These are phyloP conservation scores for Pulveroboletus sp. DNA, from an alignment of 768 basidiomycete genomes.

Conservation along the genomic window DNA sequence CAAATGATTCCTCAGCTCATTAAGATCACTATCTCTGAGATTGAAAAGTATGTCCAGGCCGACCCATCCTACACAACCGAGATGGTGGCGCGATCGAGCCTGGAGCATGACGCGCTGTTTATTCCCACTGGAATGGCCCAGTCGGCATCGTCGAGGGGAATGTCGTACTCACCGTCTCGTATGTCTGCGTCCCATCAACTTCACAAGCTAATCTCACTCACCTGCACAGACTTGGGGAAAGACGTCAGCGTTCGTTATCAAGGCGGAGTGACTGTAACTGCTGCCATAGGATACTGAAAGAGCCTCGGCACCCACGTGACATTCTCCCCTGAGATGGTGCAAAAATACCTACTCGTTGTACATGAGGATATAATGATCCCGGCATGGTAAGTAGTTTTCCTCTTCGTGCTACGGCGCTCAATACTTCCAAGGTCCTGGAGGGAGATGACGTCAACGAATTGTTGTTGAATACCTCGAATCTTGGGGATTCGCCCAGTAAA, in stretches of 20 bases:
- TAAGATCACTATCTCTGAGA: neutral
- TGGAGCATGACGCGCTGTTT: neutral
- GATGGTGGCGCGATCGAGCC: neutral
- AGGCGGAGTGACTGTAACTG: neutral
- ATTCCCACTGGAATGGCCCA: neutral
- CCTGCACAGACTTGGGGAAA: neutral
- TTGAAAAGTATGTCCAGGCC: neutral
- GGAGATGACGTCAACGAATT: neutral
- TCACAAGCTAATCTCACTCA: neutral
- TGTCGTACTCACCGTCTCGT: neutral
- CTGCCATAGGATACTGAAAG: neutral
- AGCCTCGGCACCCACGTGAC: neutral
- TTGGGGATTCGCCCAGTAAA: neutral
- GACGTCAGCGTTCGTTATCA: neutral
- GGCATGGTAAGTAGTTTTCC: neutral
- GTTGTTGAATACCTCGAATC: neutral
- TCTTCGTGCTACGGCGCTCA: neutral
- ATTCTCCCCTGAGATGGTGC: neutral
- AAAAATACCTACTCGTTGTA: neutral
- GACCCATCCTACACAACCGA: neutral
- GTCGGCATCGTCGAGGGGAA: neutral
- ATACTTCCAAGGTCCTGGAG: neutral
- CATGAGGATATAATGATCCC: conserved; percentile 1
- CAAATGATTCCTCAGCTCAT: neutral
- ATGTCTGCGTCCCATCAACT: neutral